phyloP scores from a whole-genome alignment of 306 rosid genomes.

The Ziziphus jujuba region DNA sequence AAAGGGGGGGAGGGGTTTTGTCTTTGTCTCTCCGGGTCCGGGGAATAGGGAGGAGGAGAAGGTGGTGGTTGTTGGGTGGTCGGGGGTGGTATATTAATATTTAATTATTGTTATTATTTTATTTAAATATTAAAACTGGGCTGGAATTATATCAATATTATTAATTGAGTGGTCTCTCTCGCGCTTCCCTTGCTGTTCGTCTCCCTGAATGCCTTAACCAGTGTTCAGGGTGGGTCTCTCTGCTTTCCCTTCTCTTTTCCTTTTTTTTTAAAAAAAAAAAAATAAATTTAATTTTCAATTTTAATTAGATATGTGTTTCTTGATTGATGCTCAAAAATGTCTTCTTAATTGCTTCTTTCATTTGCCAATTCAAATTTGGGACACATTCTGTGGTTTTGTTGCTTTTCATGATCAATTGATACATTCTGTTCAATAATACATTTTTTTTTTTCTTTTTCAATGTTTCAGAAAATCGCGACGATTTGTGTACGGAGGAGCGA shows the following conservation, averaged over 20 bases:
- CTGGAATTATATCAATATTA: neutral
- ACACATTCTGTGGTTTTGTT: no score
- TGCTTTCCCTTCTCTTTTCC: neutral
- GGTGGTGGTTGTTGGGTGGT: slow-evolving; percentile 6
- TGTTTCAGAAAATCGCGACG: slow-evolving; percentile 38
- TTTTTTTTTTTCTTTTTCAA: neutral
- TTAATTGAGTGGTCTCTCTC: slow-evolving; percentile 43
- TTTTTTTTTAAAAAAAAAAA: neutral
- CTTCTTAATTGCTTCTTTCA: no score
- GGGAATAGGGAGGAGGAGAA: neutral
- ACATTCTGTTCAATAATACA: no score
- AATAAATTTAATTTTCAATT: no score
- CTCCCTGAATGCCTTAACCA: slow-evolving; percentile 86
- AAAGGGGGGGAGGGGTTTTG: neutral
- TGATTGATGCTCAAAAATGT: no score
- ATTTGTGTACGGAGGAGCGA: slow-evolving; percentile 34
- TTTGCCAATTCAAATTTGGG: no score
- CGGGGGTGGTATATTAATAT: slow-evolving; percentile 2
- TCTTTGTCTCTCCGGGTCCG: neutral
- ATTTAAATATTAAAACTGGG: neutral
- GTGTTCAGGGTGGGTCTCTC: slow-evolving; percentile 73
- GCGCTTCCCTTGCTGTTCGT: slow-evolving; percentile 79
- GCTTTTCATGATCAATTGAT: no score
- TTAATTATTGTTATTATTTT: no score
- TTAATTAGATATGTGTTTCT: no score